Evolutionary conservation across 331 rosid genomes (phyloP).

Genomic region (Arachis monticola): DNA sequence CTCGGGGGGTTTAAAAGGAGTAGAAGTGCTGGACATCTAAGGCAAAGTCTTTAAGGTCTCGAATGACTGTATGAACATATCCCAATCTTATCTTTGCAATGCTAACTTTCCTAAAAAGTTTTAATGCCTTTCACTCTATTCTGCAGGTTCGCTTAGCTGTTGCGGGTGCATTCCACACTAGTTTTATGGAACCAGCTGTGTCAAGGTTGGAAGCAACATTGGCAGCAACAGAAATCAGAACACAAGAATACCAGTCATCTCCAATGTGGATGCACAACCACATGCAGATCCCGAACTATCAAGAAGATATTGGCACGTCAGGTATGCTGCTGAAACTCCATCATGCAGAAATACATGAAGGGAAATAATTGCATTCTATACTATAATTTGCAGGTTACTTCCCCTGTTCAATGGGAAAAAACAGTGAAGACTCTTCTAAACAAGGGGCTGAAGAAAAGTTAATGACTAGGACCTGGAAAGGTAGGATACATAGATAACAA

Average conservation of each 20-base stretch:
- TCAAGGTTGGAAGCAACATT: conserved; percentile 94
- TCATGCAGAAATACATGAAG: background rate
- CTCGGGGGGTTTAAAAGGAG: conserved; percentile 93
- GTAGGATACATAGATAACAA: conserved; percentile 43
- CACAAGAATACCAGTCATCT: conserved; percentile 92
- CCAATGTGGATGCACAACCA: conserved; percentile 89
- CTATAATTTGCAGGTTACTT: conserved; percentile 77
- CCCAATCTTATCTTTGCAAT: conserved; percentile 2
- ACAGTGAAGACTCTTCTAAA: conserved; percentile 79
- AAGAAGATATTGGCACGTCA: conserved; percentile 88
- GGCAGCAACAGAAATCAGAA: conserved; percentile 74
- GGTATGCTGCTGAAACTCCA: conserved; percentile 48
- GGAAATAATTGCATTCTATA: conserved; percentile 28
- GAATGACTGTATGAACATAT: conserved; percentile 77
- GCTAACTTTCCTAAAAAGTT: conserved; percentile 19
- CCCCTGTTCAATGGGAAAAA: conserved; percentile 99
- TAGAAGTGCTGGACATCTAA: conserved; percentile 88
- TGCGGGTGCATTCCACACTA: conserved; percentile 97
- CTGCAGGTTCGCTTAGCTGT: conserved; percentile 95
- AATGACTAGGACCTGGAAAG: conserved; percentile 98
- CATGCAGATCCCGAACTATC: conserved; percentile 88
- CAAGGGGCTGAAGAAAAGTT: conserved; percentile 87
- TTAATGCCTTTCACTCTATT: background rate
- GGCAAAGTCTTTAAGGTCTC: conserved; percentile 98
- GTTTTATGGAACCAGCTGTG: conserved; percentile 96